Percentiles rank a stretch among this genome's conserved stretches.
These are phyloP conservation scores for Magnolia officinalis DNA, from an alignment of 164 flowering plant species.

Conservation along the genomic window DNA sequence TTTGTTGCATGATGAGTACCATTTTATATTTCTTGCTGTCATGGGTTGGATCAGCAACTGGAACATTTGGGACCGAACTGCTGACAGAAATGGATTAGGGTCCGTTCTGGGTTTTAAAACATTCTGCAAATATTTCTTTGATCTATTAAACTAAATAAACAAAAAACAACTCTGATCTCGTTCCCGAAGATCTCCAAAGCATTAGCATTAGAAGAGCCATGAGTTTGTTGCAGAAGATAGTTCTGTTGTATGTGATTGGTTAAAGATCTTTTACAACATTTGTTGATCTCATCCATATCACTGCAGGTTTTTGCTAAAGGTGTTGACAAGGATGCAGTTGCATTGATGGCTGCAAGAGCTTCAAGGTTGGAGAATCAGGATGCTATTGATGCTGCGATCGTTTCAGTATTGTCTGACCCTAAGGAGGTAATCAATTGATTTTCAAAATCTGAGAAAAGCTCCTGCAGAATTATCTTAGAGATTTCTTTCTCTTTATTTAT, in stretches of 20 bases:
- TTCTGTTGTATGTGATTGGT: not conserved
- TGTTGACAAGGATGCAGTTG: slow-evolving; percentile 49
- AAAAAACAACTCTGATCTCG: not conserved
- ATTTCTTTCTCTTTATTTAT: not conserved
- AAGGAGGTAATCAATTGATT: slow-evolving; percentile 43
- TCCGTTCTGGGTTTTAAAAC: not conserved
- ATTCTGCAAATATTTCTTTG: not conserved
- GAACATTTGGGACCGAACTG: not conserved
- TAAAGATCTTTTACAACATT: not conserved
- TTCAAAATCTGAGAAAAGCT: not conserved
- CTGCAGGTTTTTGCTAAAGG: slow-evolving; percentile 48
- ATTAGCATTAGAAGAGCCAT: not conserved
- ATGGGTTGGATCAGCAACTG: not conserved
- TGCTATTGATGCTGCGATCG: slow-evolving; percentile 63
- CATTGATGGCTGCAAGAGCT: slow-evolving; percentile 67
- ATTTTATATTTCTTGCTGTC: not conserved
- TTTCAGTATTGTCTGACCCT: slow-evolving; percentile 52
- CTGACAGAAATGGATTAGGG: not conserved
- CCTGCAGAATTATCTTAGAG: not conserved
- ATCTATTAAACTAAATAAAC: not conserved
- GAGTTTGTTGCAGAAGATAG: not conserved
- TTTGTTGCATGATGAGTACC: not conserved
- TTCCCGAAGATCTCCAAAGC: not conserved
- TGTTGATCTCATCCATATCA: slow-evolving; percentile 4
- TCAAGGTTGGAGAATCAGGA: slow-evolving; percentile 68